Base-by-base conservation (phyloP, 768 basidiomycete genomes). In the Mycena albidolilacea region DNA sequence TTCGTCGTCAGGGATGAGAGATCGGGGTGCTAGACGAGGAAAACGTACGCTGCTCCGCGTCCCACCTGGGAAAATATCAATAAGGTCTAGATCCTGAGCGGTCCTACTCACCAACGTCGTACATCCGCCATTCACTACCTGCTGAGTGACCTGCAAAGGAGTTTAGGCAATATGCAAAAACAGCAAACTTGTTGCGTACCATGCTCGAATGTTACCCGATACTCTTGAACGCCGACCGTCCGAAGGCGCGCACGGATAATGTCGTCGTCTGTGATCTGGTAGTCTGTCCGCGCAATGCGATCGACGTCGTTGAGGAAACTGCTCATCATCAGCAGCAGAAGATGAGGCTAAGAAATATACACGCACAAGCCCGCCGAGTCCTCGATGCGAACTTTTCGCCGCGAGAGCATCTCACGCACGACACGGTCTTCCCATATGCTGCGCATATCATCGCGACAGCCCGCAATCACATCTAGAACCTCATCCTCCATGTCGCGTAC, bases 221-320 rank as follows among this genome's bases (percentile, higher is more conserved):
- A 91, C 78, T 95, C 93, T 79, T 94, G 92, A 10, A 95, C 89
- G 46, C 93, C 93, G 21, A 94, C 84, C 1, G 95, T 96, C 61
- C 93, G 87, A 58, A 96, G 82, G 30, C 95, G 90, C 37, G 95
- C 95, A 11, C 93, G 90, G 67, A 96, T 87, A 21, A 96, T 90
- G 76, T 96, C 95, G 64, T 92, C 88, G 73, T 93, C 93, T 3
- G 87, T 90, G 1, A 93, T 93, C 73, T 91, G 87, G 77, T 93
- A 95, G 70, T 83, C 84, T n/a, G 82, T 78, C 21, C 85, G 81
- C 15, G 91, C 91, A 64, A 95, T 90, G 48, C 94, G 89, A 3
- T 90, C 88, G 15, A 90, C 83, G 72, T 94, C 92, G 71, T 90
- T 86, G 63, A 95, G 83, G 79, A 94, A 95, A 78, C 93, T 94